Evolutionary conservation across 257 asterid genomes (phyloP), one percentile per base, ranked within the genome.

Genomic region (Jacaranda mimosifolia): DNA sequence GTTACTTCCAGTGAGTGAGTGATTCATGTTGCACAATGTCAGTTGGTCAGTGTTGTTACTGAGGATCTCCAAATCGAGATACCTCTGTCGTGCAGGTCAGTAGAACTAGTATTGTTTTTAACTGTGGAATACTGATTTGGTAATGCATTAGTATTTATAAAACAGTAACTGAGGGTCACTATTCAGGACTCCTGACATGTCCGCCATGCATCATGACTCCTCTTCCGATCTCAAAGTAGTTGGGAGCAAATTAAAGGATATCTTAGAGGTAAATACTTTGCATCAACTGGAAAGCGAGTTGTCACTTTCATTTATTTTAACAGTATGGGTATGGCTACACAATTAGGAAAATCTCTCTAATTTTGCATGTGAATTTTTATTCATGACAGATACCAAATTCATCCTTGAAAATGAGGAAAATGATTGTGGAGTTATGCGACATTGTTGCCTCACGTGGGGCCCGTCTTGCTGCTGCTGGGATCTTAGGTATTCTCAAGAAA

Each of bases 221-320:
- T 89, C 98, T 49, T 57, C 96, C 14, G 97, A 94, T 83, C 98
- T 94, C 82, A 89, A 88, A 77, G 94, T 92, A 73, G 97, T 94
- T 5, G 92, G 91, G 43, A 79, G 75, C 81, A 94, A 88, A 86
- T 87, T 94, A 60, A 86, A 86, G 78, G 97, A 92, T 70, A 81
- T 90, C 35, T 71, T 94, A 17, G 97, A 94, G 97, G 98, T 90
- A 85, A 42, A 6, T 9, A 5, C 32, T 26, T 26, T 26, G 32
- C 32, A 26, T 26, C 32, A 26, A 26, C 32, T 26, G 9, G 46
- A 40, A 75, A 62, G 6, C 35, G 1, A 19, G 60, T 36, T 38
- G n/a, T 35, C 21, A 53, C 32, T 26, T 26, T 26, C 32, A 26
- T 26, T 26, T 26, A 26, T 26, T 26, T 26, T 26, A 26, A 26